These are phyloP conservation scores for Carex arenaria DNA, from an alignment of 202 grass and related monocot species.

Conservation along the genomic window DNA sequence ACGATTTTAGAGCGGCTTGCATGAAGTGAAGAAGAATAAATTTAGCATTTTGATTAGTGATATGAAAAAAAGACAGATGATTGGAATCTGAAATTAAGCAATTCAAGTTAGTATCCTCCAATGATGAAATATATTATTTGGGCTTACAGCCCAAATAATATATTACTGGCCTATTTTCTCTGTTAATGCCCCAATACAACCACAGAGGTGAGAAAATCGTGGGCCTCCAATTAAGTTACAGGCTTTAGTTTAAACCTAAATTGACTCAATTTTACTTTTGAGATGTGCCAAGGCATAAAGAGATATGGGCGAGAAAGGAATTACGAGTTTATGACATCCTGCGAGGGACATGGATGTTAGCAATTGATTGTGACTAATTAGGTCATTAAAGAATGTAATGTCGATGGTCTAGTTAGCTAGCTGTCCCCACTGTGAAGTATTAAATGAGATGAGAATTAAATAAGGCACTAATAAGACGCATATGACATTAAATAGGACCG, in stretches of 20 bases:
- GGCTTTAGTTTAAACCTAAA: not conserved
- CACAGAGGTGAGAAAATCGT: not conserved
- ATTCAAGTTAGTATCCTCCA: not conserved
- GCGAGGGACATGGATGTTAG: not conserved
- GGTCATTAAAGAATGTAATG: not conserved
- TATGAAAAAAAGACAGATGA: not conserved
- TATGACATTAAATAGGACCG: not conserved
- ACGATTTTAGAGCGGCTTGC: not conserved
- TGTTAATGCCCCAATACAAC: not conserved
- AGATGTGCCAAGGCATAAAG: not conserved
- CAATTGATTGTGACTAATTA: not conserved
- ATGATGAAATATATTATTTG: not conserved
- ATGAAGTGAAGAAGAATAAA: not conserved
- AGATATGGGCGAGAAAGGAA: not conserved
- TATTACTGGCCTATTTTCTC: not conserved
- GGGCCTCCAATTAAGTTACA: not conserved
- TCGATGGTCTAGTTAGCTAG: not conserved
- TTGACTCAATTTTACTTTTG: not conserved
- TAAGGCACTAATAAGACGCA: not conserved
- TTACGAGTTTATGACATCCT: too few relatives aligned
- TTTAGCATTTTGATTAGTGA: not conserved
- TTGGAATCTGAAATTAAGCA: not conserved
- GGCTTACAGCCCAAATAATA: not conserved
- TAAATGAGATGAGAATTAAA: not conserved
- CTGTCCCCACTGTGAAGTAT: not conserved